Conservation (phyloP, 2,329 filamentous ascomycete genomes). For the Neonectria faginata region DNA sequence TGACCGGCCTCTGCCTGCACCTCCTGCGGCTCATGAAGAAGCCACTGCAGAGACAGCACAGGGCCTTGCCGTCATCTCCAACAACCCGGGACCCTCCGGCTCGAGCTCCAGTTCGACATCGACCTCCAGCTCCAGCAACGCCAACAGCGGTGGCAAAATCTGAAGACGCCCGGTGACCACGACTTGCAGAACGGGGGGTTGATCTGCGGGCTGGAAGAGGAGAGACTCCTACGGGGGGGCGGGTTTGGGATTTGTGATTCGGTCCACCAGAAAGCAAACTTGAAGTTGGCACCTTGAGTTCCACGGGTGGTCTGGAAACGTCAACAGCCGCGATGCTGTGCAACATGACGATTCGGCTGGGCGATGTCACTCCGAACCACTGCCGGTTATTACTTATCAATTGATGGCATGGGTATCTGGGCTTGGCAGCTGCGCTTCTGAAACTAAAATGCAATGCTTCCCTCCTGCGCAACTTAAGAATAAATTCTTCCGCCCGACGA, state of each 20-base stretch:
- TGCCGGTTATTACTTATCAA: neutral
- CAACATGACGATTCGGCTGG: neutral
- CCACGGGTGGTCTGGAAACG: neutral
- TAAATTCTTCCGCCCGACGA: slow-evolving; percentile 15
- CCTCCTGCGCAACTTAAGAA: slow-evolving; percentile 11
- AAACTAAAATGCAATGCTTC: slow-evolving; percentile 17
- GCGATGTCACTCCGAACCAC: neutral
- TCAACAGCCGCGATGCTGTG: slow-evolving; percentile 7
- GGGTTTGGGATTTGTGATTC: neutral
- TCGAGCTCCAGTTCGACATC: slow-evolving; percentile 2
- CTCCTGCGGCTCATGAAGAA: neutral
- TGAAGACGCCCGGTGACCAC: neutral
- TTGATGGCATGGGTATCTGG: slow-evolving; percentile 10
- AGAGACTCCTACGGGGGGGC: neutral
- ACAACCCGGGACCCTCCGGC: slow-evolving; percentile 1
- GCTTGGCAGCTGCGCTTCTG: slow-evolving; percentile 9
- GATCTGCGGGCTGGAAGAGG: neutral
- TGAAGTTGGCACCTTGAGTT: neutral
- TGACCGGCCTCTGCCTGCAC: neutral
- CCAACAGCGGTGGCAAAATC: neutral
- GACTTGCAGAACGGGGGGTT: neutral
- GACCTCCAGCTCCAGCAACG: neutral
- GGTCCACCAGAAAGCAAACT: slow-evolving; percentile 8
- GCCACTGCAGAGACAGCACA: neutral
- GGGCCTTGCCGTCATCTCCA: neutral